Evolutionary conservation across 1,284 basidiomycete species (phyloP).

Genomic region (Heterobasidion occidentale): DNA sequence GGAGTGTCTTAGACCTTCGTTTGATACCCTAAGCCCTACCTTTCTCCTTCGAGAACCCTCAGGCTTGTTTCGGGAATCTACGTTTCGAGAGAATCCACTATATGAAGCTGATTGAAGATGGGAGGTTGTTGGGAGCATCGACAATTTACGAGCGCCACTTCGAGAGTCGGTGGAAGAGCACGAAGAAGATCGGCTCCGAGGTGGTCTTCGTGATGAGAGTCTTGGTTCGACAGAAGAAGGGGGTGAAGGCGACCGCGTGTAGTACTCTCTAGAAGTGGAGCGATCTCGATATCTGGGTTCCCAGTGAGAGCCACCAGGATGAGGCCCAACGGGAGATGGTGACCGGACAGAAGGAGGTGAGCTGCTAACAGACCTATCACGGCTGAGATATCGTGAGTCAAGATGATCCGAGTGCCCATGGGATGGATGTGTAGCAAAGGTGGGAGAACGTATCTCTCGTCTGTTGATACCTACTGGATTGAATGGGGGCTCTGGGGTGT

Average conservation of each 20-base stretch:
- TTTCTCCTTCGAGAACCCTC: background rate
- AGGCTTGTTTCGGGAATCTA: background rate
- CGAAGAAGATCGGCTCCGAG: background rate
- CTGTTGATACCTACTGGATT: background rate
- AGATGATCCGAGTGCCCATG: background rate
- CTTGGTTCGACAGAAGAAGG: background rate
- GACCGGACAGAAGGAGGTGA: background rate
- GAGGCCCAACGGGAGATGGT: background rate
- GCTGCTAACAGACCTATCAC: background rate
- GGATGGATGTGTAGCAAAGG: background rate
- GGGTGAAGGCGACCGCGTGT: background rate
- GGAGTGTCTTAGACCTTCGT: background rate
- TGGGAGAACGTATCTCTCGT: background rate
- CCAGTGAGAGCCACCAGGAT: background rate
- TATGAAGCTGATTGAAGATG: background rate
- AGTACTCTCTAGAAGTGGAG: background rate
- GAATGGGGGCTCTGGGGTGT: background rate
- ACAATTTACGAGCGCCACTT: background rate
- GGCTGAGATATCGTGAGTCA: constrained; percentile 1
- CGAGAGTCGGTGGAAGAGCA: background rate
- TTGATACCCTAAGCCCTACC: background rate
- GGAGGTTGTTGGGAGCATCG: background rate
- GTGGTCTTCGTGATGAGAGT: background rate
- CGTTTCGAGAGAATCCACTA: background rate
- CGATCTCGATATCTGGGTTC: background rate